Base-by-base conservation (phyloP, 352 stramenopile genomes). In the Nothophytophthora sp. region DNA sequence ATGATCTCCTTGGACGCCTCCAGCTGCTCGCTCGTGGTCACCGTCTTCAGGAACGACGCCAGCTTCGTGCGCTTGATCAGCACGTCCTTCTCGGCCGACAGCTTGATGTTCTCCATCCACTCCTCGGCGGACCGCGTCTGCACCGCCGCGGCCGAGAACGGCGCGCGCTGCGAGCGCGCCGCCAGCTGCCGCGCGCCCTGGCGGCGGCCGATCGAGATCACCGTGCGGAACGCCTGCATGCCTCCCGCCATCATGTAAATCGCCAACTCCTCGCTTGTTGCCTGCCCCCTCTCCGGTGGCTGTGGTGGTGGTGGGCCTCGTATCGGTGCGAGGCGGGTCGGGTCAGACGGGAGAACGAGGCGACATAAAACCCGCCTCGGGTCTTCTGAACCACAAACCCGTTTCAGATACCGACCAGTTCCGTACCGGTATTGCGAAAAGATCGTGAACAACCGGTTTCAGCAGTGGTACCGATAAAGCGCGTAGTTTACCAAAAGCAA, bases 61-160 rank as follows among this genome's bases (percentile, higher is more conserved):
- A 92, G 62, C 65, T 92, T 92, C 32, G 81, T 88, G 56, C 83
- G 82, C 56, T 92, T 92, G 65, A 92, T 88, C 28, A 79, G 60
- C 46, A 81, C 72, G 63, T 90, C 79, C 68, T 87, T 87, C 62
- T 84, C 67, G 23, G 81, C 81, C 33, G 71, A 78, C 27, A 65
- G 69, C 36, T 71, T 67, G 60, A 92, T 92, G 70, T 92, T 90
- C 57, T 88, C 70, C 69, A 92, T 82, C 79, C 79, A 90, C 30
- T 90, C 81, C 40, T 86, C 56, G 5, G 81, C 79, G 32, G 81
- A 90, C 3, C 79, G 67, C 49, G 60, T 58, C 34, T 60, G 63
- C 47, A 78, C 68, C 2, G 58, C 42, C 8, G 52, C 55, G 3
- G 63, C 60, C 23, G 62, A 70, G 44, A 68, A 76, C 41, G 70